Evolutionary conservation across 148 eudicot species (phyloP), one percentile per base, ranked within the genome.

Genomic region (Cornus kousa): DNA sequence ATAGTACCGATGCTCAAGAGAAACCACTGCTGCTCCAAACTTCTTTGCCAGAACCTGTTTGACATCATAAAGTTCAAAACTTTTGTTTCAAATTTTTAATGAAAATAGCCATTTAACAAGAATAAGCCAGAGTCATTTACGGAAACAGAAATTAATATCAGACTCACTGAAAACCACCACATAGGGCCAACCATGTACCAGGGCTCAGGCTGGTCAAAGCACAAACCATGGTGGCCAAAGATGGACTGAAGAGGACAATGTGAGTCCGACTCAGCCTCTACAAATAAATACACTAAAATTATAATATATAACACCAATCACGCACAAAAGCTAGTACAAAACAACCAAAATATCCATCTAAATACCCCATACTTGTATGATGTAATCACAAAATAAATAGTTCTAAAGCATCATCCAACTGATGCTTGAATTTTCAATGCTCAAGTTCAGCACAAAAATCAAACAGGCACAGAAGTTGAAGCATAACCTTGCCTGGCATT

Each of bases 1-100:
- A 84, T 97, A 97, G 80, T 94, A 97, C 17, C 99, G 97, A 83
- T 97, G 99, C 88, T 97, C 99, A 69, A 89, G 95, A 73, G 99
- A 85, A 77, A 97, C 97, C 76, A 97, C 89, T 70, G 97, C 95
- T 74, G 99, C 99, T 83, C 99, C 99, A 86, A 97, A 97, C 89
- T 94, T 97, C 84, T 88, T 97, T 35, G 99, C 98, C 83, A 97
- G 81, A 78, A 97, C 89, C 99, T 93, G 88, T 73, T 70, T 32
- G 72, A 74, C 31, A 40, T 73, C 50, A 40, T 70, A 80, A 72
- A 43, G 22, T 60, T 82, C 8, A 74, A 70, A 76, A 65, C 74
- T 68, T 7, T n/a, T 6, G 48, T 9, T 35, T 35, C 6, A 43
- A 43, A 31, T 55, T 9, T 24, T 10, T 20, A 68, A 5, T 43